A percentile compares a stretch with the other conserved stretches of the same genome.
phyloP scores from a whole-genome alignment of 768 basidiomycete genomes.

The Mycena filopes region DNA sequence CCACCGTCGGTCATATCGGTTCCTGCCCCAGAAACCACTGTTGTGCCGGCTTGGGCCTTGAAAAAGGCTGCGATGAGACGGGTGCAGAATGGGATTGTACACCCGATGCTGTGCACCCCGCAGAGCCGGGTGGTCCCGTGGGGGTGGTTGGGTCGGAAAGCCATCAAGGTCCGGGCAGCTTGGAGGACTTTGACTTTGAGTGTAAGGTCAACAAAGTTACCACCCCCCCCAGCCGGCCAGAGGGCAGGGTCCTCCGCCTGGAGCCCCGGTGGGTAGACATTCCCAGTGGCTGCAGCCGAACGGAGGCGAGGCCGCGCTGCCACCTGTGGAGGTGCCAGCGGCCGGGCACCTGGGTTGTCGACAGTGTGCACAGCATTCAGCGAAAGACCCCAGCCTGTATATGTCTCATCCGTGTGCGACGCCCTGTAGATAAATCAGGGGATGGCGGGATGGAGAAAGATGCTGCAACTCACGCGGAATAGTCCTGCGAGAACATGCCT shows the following conservation, averaged over 20 bases:
- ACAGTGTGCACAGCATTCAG: background rate
- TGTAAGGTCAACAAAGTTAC: conserved; percentile 7
- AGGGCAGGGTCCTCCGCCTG: background rate
- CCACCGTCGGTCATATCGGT: too few relatives aligned
- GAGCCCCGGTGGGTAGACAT: background rate
- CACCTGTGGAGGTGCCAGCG: too few relatives aligned
- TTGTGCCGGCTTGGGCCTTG: background rate
- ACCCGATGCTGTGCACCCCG: background rate
- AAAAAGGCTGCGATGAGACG: background rate
- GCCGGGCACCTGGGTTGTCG: too few relatives aligned
- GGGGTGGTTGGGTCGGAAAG: background rate
- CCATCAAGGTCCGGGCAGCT: background rate
- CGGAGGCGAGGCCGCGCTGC: background rate
- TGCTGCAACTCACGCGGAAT: background rate
- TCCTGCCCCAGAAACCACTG: background rate
- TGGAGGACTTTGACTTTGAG: background rate
- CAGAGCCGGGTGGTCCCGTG: conserved; percentile 10
- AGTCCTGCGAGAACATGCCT: background rate
- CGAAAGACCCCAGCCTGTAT: background rate
- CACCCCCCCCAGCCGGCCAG: background rate
- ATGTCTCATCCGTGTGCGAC: background rate
- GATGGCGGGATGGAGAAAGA: background rate
- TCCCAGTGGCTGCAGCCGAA: background rate
- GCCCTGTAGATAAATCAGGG: background rate
- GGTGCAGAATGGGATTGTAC: background rate